Percentiles rank a stretch among this genome's conserved stretches.
phyloP scores from a whole-genome alignment of 2,329 filamentous ascomycete species.

The Sporothrix pallida region DNA sequence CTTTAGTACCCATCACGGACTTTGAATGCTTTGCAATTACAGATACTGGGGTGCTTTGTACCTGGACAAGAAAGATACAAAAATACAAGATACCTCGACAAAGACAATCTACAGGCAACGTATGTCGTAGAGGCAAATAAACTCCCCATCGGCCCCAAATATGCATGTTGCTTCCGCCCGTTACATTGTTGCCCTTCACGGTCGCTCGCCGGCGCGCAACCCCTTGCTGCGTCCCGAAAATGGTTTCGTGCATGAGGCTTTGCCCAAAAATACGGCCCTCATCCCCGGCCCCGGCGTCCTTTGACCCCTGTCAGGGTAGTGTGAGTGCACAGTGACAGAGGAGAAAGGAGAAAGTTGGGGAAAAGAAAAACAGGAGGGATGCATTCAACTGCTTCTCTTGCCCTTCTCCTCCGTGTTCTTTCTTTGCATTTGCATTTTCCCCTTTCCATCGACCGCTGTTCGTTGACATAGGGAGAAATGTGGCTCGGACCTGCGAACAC shows the following conservation, averaged over 20 bases:
- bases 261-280: slow-evolving; percentile 32
- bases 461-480: not conserved
- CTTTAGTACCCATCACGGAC: not conserved
- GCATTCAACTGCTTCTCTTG: too few relatives aligned
- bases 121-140: not conserved
- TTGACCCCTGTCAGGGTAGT: slow-evolving; percentile 19
- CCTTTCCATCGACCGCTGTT: not conserved
- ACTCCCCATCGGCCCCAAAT: not conserved
- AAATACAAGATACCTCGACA: not conserved
- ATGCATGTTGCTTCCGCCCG: not conserved
- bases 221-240: slow-evolving; percentile 28
- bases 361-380: not conserved
- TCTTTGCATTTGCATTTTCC: not conserved
- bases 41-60: not conserved
- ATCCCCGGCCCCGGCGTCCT: slow-evolving; percentile 33
- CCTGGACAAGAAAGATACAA: not conserved
- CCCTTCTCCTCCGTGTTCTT: not conserved
- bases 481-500: slow-evolving; percentile 12
- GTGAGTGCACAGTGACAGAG: not conserved
- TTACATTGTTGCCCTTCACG: slow-evolving; percentile 1
- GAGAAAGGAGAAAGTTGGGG: not conserved
- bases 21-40: not conserved
- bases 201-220: not conserved
- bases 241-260: slow-evolving; percentile 32
- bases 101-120: not conserved